Base-by-base conservation (phyloP, 2,329 filamentous ascomycete species). In the Aspergillus fischeri region DNA sequence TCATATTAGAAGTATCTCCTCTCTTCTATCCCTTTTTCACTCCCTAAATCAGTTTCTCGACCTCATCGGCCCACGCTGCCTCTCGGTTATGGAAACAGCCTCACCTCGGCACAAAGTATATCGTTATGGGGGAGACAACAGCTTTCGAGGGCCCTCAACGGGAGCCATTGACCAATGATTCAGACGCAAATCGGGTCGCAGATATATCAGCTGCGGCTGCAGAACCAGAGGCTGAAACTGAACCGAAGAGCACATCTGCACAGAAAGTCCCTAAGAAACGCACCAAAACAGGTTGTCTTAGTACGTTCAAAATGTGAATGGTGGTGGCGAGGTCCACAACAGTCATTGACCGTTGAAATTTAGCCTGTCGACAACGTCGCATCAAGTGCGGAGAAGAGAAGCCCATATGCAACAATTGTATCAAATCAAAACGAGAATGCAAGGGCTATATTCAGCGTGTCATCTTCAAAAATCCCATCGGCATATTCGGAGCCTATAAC, bases 321-420 rank as follows among this genome's bases (percentile, higher is more conserved):
- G 49, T 49, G 21, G 49, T 14, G n/a, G 17, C n/a, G 20, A 20
- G 11, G 7, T 32, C 49, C 51, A 42, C 27, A 21, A n/a, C 59
- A 53, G 20, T 35, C 57, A 56, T 58, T 63, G 53, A 60, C 65
- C n/a, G 35, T 11, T 56, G 32, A 51, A 55, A 55, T 24, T 27
- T 62, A 92, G 90, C 94, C 57, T 99, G 94, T 76, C 89, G 94
- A 62, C 93, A 90, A 76, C 88, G 94, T 53, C 89, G 94, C 61
- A 97, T 99, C 75, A 99, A 97, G 76, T 99, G 94, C 74, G 94
- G 94, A 60, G 94, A 97, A 73, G 90, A 91, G 67, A 78, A 78
- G 57, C 77, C 77, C 14, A 73, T 72, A 48, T 79, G 77, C 67
- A 75, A 72, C 58, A 77, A 79, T 61, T 79, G 77, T 62, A 70